phyloP scores from a whole-genome alignment of 2,329 filamentous ascomycete genomes.

The Talaromyces islandicus region DNA sequence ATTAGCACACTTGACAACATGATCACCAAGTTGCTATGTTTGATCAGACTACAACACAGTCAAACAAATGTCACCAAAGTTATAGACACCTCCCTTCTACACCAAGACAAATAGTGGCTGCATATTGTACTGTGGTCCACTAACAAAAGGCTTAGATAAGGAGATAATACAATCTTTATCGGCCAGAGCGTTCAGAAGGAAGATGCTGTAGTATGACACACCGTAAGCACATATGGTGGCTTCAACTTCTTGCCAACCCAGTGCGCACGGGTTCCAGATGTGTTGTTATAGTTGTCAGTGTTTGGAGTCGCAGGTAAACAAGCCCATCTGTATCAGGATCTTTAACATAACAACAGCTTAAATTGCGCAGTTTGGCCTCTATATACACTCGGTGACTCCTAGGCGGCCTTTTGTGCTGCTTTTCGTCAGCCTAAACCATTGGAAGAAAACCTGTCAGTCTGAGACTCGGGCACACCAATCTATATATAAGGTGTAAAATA shows the following conservation, averaged over 20 bases:
- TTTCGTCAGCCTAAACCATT: too few species aligned
- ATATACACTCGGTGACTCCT: too few species aligned
- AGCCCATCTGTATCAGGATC: constrained; percentile 7
- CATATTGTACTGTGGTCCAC: not conserved
- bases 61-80: not conserved
- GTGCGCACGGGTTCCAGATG: constrained; percentile 15
- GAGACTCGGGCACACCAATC: too few species aligned
- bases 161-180: not conserved
- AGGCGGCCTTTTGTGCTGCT: too few species aligned
- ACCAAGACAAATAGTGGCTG: not conserved
- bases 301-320: constrained; percentile 11
- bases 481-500: too few species aligned
- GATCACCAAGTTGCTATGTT: too few species aligned
- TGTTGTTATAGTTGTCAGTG: not conserved
- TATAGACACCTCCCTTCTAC: not conserved
- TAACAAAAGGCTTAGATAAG: not conserved
- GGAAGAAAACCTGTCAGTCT: too few species aligned
- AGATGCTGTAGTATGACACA: not conserved
- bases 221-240: not conserved
- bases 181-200: not conserved
- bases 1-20: too few species aligned
- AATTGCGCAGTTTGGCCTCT: constrained; percentile 22
- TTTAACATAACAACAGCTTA: constrained; percentile 13
- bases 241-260: constrained; percentile 12
- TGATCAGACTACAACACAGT: too few species aligned